Conservation (phyloP, 2,329 filamentous ascomycete genomes). For the Colletotrichum salicis region DNA sequence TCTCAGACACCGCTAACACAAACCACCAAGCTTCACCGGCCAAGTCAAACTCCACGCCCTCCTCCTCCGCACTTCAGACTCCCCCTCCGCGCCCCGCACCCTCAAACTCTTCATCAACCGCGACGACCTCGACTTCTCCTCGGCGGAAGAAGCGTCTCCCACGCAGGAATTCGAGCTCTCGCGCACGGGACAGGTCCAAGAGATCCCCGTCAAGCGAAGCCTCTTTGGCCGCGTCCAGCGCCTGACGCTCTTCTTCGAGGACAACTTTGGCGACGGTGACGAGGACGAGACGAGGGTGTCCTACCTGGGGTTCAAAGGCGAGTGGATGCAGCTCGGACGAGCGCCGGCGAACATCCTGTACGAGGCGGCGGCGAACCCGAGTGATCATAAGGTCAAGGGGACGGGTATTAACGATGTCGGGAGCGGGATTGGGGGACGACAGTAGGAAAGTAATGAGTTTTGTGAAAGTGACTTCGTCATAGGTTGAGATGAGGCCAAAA, state of each 20-base stretch:
- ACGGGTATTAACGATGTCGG: conserved; percentile 65
- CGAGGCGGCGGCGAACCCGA: conserved; percentile 92
- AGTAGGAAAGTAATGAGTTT: background rate
- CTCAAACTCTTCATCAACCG: conserved; percentile 90
- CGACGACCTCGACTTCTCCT: conserved; percentile 84
- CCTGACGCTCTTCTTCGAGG: conserved; percentile 87
- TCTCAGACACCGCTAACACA: background rate
- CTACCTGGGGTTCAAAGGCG: conserved; percentile 77
- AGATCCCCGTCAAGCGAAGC: conserved; percentile 87
- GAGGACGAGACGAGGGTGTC: conserved; percentile 82
- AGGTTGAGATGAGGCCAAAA: too few relatives aligned
- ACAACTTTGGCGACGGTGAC: conserved; percentile 86
- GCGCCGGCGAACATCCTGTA: conserved; percentile 90
- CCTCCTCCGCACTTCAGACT: conserved; percentile 81
- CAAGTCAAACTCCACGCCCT: conserved; percentile 94
- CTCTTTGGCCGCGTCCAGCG: conserved; percentile 87
- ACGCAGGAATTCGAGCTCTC: conserved; percentile 83
- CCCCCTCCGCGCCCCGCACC: conserved; percentile 78
- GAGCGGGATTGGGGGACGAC: conserved; percentile 58
- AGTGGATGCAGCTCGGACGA: conserved; percentile 83
- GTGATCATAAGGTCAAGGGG: conserved; percentile 80
- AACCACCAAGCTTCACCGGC: conserved; percentile 78
- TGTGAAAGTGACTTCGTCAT: background rate
- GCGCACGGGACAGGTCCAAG: conserved; percentile 84
- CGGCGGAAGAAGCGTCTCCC: conserved; percentile 74